phyloP scores from a whole-genome alignment of 2,329 filamentous ascomycete species.

The Nannizziopsis arthrosporioides region DNA sequence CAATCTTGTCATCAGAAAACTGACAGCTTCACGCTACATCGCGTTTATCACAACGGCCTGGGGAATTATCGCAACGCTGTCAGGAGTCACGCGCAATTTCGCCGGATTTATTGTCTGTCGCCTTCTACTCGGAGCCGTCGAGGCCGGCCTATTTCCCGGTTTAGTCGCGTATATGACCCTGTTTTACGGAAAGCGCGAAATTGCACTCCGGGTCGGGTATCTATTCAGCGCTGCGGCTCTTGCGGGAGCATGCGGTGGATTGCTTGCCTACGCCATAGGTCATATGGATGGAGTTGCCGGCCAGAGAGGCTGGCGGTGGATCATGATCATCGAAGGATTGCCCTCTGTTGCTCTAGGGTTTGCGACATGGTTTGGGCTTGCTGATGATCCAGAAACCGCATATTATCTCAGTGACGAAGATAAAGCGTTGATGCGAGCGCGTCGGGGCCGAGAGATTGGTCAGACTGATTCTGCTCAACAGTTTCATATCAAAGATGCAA shows the following conservation, averaged over 20 bases:
- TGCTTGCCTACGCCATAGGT: conserved; percentile 62
- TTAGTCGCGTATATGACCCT: conserved; percentile 58
- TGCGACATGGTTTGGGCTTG: conserved; percentile 47
- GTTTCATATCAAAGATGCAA: conserved; percentile 52
- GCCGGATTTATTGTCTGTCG: conserved; percentile 56
- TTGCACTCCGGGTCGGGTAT: conserved; percentile 61
- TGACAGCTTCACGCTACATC: conserved; percentile 50
- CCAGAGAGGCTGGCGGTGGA: conserved; percentile 58
- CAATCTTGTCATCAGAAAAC: conserved; percentile 52
- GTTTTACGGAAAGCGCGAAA: conserved; percentile 63
- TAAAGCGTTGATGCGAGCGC: conserved; percentile 44
- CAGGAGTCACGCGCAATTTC: conserved; percentile 56
- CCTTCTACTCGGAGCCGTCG: conserved; percentile 55
- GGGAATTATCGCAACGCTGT: conserved; percentile 37
- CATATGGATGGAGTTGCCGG: conserved; percentile 58
- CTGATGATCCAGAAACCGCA: conserved; percentile 55
- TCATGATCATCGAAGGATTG: conserved; percentile 51
- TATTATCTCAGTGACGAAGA: conserved; percentile 51
- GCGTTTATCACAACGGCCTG: conserved; percentile 50
- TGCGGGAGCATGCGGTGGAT: conserved; percentile 59
- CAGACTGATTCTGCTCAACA: conserved; percentile 40
- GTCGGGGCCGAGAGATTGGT: conserved; percentile 42
- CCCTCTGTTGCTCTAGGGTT: conserved; percentile 47
- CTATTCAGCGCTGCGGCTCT: conserved; percentile 55
- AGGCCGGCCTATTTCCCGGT: conserved; percentile 60